These are phyloP conservation scores for Pisolithus thermaeus DNA, from an alignment of 1,284 basidiomycete species.

Conservation along the genomic window DNA sequence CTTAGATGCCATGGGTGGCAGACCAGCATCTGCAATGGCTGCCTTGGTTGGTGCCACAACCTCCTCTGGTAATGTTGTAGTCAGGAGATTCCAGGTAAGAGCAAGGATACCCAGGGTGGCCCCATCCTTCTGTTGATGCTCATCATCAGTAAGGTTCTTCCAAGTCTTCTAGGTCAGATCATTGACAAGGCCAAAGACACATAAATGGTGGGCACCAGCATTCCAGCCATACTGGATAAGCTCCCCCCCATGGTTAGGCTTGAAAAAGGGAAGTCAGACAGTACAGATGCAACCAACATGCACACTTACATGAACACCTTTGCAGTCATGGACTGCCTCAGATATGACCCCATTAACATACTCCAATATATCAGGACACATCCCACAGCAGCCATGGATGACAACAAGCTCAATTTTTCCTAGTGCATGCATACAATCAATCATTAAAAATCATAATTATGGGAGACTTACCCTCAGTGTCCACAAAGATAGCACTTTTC, in stretches of 20 bases:
- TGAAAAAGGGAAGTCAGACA: neutral
- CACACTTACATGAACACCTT: neutral
- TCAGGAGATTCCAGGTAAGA: slow-evolving; percentile 1
- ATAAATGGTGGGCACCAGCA: neutral
- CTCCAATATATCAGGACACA: no score
- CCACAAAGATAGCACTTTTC: no score
- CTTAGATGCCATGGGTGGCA: neutral
- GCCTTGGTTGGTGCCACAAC: neutral
- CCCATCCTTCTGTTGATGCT: neutral
- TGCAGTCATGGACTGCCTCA: neutral
- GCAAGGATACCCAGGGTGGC: neutral
- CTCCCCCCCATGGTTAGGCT: neutral
- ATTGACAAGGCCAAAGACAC: slow-evolving; percentile 1
- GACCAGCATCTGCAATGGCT: neutral
- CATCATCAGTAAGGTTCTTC: neutral
- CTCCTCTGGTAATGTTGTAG: neutral
- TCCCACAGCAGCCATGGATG: no score
- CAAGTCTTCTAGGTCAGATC: neutral
- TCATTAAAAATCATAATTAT: no score
- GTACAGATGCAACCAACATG: neutral
- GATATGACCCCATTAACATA: no score
- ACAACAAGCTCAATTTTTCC: no score
- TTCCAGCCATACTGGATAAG: slow-evolving; percentile 28
- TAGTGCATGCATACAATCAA: no score
- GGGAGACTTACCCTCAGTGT: no score